Percentiles rank a stretch among this genome's conserved stretches.
Evolutionary conservation across 345 rosid genomes (phyloP).

Genomic region (Viola odorata): DNA sequence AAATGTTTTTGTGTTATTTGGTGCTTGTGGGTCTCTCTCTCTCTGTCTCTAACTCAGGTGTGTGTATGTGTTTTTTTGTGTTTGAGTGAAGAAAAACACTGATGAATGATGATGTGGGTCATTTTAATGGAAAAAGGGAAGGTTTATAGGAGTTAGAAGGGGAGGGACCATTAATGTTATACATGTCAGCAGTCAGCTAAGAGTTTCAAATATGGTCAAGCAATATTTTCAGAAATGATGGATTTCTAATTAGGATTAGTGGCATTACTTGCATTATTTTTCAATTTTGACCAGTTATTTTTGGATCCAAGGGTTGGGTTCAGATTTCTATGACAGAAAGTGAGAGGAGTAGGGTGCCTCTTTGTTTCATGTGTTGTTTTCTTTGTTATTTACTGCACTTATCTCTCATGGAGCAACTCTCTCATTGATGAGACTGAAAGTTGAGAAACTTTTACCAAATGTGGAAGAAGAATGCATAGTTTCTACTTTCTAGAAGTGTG

Average conservation of each 20-base stretch:
- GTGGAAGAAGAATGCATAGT: slow-evolving; percentile 27
- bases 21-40: not conserved
- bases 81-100: not conserved
- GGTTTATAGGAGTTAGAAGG: slow-evolving; percentile 17
- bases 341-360: slow-evolving; percentile 29
- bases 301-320: slow-evolving; percentile 7
- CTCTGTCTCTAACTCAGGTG: too few species aligned
- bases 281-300: too few species aligned
- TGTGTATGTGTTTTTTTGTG: not conserved
- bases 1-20: not conserved
- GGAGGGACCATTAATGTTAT: not conserved
- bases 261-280: too few species aligned
- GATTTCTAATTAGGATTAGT: too few species aligned
- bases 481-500: slow-evolving; percentile 55
- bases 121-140: not conserved
- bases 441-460: slow-evolving; percentile 40
- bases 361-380: slow-evolving; percentile 75
- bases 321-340: slow-evolving; percentile 32
- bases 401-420: slow-evolving; percentile 7
- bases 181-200: not conserved
- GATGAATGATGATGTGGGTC: slow-evolving; percentile 15
- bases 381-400: slow-evolving; percentile 39
- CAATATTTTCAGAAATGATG: too few species aligned
- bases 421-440: slow-evolving; percentile 52
- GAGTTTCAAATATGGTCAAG: too few species aligned